A percentile compares a stretch with the other conserved stretches of the same genome.
These are phyloP conservation scores for Phytophthora syringae DNA, from an alignment of 352 stramenopile genomes.

Conservation along the genomic window DNA sequence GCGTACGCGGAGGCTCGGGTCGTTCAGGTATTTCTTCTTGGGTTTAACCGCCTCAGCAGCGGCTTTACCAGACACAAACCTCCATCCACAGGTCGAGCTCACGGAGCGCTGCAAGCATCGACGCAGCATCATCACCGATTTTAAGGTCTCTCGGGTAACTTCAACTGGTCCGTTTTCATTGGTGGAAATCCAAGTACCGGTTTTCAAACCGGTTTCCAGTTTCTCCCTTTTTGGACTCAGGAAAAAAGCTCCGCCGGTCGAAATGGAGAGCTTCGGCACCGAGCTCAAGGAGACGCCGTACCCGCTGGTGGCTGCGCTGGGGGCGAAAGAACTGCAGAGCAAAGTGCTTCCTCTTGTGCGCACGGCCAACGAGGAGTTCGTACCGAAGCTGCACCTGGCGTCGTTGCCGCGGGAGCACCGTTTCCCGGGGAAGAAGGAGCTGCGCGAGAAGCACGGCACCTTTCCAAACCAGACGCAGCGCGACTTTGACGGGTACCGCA, in stretches of 20 bases:
- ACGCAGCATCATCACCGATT: conserved; percentile 8
- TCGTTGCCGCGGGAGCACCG: conserved; percentile 76
- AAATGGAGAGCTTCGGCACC: conserved; percentile 85
- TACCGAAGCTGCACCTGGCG: conserved; percentile 79
- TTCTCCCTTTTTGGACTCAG: not conserved
- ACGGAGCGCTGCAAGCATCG: conserved; percentile 10
- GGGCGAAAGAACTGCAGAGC: conserved; percentile 74
- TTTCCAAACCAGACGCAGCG: conserved; percentile 87
- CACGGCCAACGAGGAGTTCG: conserved; percentile 83
- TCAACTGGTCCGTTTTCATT: not conserved
- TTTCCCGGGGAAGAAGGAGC: conserved; percentile 85
- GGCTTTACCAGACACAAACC: conserved; percentile 3
- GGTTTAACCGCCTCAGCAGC: conserved; percentile 9
- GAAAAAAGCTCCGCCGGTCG: conserved; percentile 5
- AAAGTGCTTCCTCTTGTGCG: conserved; percentile 75
- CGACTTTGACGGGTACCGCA: conserved; percentile 77
- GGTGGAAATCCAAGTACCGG: not conserved
- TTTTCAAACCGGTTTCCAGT: conserved; percentile 1
- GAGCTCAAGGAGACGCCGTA: conserved; percentile 91
- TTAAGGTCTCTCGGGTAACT: no score
- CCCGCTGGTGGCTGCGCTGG: conserved; percentile 82
- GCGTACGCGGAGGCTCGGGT: conserved; percentile 84
- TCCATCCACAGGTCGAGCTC: conserved; percentile 1
- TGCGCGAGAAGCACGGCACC: conserved; percentile 85
- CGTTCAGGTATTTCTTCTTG: conserved; percentile 69